Evolutionary conservation across 768 basidiomycete species (phyloP), one percentile per base, ranked within the genome.

Genomic region (Sporobolomyces pararoseus): DNA sequence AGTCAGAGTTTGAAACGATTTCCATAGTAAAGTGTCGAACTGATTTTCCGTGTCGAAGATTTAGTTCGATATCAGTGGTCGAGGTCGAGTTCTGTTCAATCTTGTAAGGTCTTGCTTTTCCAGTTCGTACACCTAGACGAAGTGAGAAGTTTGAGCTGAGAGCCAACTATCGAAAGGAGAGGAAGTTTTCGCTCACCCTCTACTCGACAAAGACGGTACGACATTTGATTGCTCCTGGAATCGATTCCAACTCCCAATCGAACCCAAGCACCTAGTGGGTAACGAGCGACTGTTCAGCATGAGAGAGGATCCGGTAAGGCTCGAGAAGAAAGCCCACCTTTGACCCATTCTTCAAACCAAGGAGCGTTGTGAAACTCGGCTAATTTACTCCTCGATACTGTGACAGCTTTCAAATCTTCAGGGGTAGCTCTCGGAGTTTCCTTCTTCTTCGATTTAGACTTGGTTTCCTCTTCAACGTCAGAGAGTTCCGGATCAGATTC

Each of bases 121-220:
- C 7, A 16, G 37, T 49, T 35, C 39, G 34, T 6, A 52, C 21
- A n/a, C 39, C 60, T 69, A 60, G 21, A 10, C n/a, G 2, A 39
- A 25, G 12, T 12, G 12, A 23, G 19, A 47, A 47, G 46, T 7
- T 13, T 47, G 10, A 14, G 23, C 7, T 2, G 12, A 29, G 19
- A 44, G 44, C 1, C 3, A 21, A 6, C 4, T 6, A 29, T 0
- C 16, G 39, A 29, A n/a, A 23, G 68, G 7, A 25, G 16, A 9
- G 31, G 44, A 13, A 0, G n/a, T 16, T 42, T 14, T 9, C 3
- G 52, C 66, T 52, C 65, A 93, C 93, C 85, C 25, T 80, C 79
- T 44, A 98, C 82, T 79, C 90, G 85, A 77, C 91, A 93, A 54
- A 93, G 84, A 64, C 94, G 85, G 79, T 97, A 97, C 27, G 89